Evolutionary conservation across 257 asterid genomes (phyloP).

Genomic region (Primulina eburnea): DNA sequence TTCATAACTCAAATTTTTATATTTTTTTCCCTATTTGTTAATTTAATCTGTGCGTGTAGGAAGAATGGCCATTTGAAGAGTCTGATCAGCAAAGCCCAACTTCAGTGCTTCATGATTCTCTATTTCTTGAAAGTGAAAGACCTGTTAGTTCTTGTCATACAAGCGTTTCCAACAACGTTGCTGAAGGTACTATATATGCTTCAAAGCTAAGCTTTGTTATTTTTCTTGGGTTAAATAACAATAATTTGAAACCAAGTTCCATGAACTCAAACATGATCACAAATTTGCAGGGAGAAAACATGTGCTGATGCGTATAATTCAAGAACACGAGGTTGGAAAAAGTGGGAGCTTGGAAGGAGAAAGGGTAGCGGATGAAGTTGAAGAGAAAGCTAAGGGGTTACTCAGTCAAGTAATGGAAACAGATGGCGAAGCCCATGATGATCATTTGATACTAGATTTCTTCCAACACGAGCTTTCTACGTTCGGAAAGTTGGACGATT

Average conservation of each 20-base stretch:
- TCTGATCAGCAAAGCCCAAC: background rate
- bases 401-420: background rate
- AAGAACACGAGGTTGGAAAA: too few relatives aligned
- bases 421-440: background rate
- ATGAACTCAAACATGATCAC: too few relatives aligned
- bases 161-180: background rate
- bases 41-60: background rate
- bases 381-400: background rate
- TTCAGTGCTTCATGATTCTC: background rate
- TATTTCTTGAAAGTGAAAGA: background rate
- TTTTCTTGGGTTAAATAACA: too few relatives aligned
- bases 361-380: background rate
- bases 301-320: too few relatives aligned
- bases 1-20: too few relatives aligned
- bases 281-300: too few relatives aligned
- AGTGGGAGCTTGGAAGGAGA: background rate
- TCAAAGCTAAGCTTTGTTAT: too few relatives aligned
- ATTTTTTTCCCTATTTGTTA: background rate
- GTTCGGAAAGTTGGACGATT: background rate
- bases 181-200: too few relatives aligned
- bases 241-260: too few relatives aligned
- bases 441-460: background rate
- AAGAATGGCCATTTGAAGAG: background rate
- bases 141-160: background rate
- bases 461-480: background rate